Base-by-base conservation (phyloP, 2,329 filamentous ascomycete genomes). In the Ophiostoma ips region DNA sequence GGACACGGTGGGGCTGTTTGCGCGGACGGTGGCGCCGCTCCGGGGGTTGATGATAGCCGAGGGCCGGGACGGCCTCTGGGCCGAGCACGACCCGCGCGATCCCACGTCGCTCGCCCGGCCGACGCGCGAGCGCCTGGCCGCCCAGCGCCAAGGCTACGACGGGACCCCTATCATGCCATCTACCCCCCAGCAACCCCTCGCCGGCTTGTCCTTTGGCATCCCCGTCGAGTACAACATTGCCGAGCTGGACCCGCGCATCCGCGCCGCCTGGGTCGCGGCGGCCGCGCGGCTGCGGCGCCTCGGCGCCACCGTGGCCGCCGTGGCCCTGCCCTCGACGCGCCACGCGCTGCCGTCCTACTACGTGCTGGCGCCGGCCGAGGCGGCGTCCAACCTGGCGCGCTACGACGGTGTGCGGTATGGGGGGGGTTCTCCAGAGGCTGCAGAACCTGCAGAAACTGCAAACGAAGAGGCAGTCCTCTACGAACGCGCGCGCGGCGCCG, bases 381-480 rank as follows among this genome's bases (percentile, higher is more conserved):
- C 92, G 3, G 87, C 87, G 1, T 96, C 90, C 15, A 98, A 98
- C 60, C 77, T 98, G 2, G 87, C 92, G 51, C 95, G 94, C 63
- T 98, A 95, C 64, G 94, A 98, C 59, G 92, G 92, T 18, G 79
- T 96, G n/a, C 83, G 92, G 11, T 98, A 94, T 65, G 92, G 92
- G n/a, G 15, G 28, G 16, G 8, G 18, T 2, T 7, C 16, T 28
- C 12, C 28, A 28, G 28, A 18, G 13, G 5, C 19, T 35, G 2
- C 3, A 2, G 37, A 35, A 2, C 5, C 13, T 13, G 30, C 18
- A 15, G 36, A 18, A 10, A 3, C 46, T 3, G 19, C 21, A 2
- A 21, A 13, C 30, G 28, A 8, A 57, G 72, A 73, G 9, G 72
- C 76, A n/a, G 75, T 80, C 1, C 70, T 94, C 2, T 96, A 92